Base-by-base conservation (phyloP, 2,329 filamentous ascomycete species). In the Fusarium caatingaense region DNA sequence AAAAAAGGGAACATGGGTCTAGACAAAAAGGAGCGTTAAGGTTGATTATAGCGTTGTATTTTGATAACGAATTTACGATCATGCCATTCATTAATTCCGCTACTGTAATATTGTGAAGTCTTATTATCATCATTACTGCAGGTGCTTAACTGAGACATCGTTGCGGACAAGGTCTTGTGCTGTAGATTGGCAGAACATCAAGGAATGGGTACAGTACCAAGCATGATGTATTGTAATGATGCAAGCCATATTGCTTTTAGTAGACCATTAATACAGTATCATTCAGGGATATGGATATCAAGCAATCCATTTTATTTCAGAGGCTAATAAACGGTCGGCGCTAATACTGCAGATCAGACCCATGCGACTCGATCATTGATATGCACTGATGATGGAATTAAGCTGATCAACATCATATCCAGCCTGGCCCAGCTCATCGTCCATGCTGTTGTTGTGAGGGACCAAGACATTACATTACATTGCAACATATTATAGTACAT, bases 371-470 rank as follows among this genome's bases (percentile, higher is more conserved):
- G 46, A 66, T 68, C 53, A 49, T 40, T 56, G 56, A 53, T 54
- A 21, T 64, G 54, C 44, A 53, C 23, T 59, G 67, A 70, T 70
- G 67, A 70, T 64, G 67, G 67, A 68, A 68, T 68, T 68, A 41
- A 49, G 59, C 59, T 44, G 66, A 68, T 70, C 62, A 68, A 30
- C 46, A 53, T 42, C 41, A 53, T 28, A 37, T 37, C 32, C 32
- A 37, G 32, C 11, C 27, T 28, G 27, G 27, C 32, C 32, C 32
- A 55, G 41, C 62, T 56, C 49, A 34, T 34, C 44, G 46, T 61
- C 60, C 41, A 47, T 20, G 6, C n/a, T 63, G 32, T 21, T 32
- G 27, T 46, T 40, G 21, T 20, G 16, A 51, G 25, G 50, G 32
- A 48, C 32, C 25, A 20, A 68, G 44, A 59, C 64, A 56, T 49